phyloP scores from a whole-genome alignment of 2,329 filamentous ascomycete species.

The Podosphaera xanthii region DNA sequence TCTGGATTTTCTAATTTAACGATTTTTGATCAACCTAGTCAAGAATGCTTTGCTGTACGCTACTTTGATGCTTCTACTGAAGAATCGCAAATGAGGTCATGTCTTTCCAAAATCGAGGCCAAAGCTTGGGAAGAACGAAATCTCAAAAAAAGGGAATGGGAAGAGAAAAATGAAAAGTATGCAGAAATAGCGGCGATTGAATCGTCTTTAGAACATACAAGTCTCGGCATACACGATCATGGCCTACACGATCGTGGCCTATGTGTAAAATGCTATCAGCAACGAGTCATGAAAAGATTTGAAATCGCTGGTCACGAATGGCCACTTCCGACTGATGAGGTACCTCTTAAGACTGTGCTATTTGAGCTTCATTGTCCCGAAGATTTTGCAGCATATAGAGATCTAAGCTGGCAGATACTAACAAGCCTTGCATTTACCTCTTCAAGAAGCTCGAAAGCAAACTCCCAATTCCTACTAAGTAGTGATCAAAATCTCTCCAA shows the following conservation, averaged over 20 bases:
- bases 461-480: background rate
- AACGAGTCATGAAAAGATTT: conserved; percentile 18
- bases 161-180: conserved; percentile 6
- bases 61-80: conserved; percentile 3
- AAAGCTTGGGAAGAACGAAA: conserved; percentile 18
- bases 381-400: conserved; percentile 24
- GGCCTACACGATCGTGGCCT: conserved; percentile 14
- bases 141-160: conserved; percentile 16
- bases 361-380: conserved; percentile 27
- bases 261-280: conserved; percentile 23
- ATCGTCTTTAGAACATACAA: conserved; percentile 17
- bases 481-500: background rate
- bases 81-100: background rate
- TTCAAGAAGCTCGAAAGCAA: background rate
- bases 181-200: conserved; percentile 18
- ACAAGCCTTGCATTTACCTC: conserved; percentile 12
- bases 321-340: conserved; percentile 20
- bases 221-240: conserved; percentile 14
- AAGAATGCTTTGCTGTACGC: conserved; percentile 16
- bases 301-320: conserved; percentile 25
- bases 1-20: conserved; percentile 14
- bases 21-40: conserved; percentile 24
- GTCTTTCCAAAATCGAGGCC: conserved; percentile 15
- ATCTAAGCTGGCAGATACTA: conserved; percentile 26
- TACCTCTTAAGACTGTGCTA: conserved; percentile 20